Evolutionary conservation across 2,329 filamentous ascomycete species (phyloP), one percentile per base, ranked within the genome.

Genomic region (Ophiostoma populinum): DNA sequence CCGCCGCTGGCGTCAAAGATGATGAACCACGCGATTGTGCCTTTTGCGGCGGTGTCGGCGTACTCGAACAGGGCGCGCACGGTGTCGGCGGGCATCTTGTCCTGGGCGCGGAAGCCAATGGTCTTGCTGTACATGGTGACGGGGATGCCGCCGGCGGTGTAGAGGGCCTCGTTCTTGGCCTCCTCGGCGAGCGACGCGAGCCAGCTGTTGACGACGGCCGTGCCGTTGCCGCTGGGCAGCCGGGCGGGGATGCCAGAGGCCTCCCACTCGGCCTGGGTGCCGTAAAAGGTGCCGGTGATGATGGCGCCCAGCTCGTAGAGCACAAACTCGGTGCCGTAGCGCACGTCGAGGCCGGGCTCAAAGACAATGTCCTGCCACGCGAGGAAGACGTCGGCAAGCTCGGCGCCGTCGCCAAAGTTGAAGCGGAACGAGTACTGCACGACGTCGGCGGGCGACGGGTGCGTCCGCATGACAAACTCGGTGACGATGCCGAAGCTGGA

Each of bases 1-100:
- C 74, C 74, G 28, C 70, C 73, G 12, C 63, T 59, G 1, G 68
- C 60, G 46, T 76, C 68, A 45, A 75, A 77, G 28, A 75, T 71
- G 38, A 74, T 53, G 46, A 68, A 67, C 69, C 72, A 75, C 3
- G 70, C 42, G 2, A 63, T 49, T 0, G 66, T 70, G 3, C 62
- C 67, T 38, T 61, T 62, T 34, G 62, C 48, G 1, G 57, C 49
- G 0, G 46, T 44, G 37, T 69, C 63, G 26, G 75, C 51, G 47
- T 68, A 74, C 3, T 56, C 39, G 46, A 77, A 70, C 3, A 77
- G 44, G 0, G 56, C 48, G 11, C 59, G 54, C 28, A 73, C 59
- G 5, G 53, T 53, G 1, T 55, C 47, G 2, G 25, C 33, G 8
- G 59, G 49, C 5, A 75, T 59, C 0, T 67, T 45, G 22, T 69